Base-by-base conservation (phyloP, 192 early-diverging fungal species). In the Coemansia pectinata region DNA sequence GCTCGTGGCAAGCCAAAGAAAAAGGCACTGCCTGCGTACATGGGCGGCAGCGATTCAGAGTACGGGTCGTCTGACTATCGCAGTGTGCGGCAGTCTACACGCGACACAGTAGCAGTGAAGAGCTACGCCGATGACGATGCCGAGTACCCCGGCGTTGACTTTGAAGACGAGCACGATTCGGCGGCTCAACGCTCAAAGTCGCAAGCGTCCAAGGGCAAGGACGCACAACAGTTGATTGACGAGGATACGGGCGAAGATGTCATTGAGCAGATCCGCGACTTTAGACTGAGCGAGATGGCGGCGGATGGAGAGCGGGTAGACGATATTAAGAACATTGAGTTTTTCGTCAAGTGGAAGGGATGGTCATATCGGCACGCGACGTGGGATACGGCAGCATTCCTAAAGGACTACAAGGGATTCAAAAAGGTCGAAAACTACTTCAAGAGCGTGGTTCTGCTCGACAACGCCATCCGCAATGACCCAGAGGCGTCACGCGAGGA, bases 281-380 rank as follows among this genome's bases (percentile, higher is more conserved):
- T 79, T 44, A 71, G 81, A 14, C 76, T 64, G 9, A 41, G 70
- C 52, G 67, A 76, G 15, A 61, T 61, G 59, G 53, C 40, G 29
- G 72, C 67, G 0, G 77, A 66, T 0, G 68, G 62, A 27, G 67
- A 70, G 68, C 64, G 63, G 5, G 57, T 45, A 39, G 72, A 85
- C 65, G 66, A 69, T 39, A 77, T 81, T 44, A 52, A 55, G 71
- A 90, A 91, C 62, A 79, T 89, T 65, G 91, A 95, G 83, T 97
- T 90, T 65, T 79, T 89, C n/a, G 89, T 99, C 69, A 98, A 99
- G 72, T 99, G 96, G 96, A 91, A 91, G 79, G 89, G 91, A 7
- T 90, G 87, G 81, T 93, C 94, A 25, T 94, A 97, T 81, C 80
- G 95, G 50, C 91, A 95, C 67, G 90, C 96, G 45, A 95, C 96